Evolutionary conservation across 495 filamentous ascomycete species (phyloP).

Genomic region (Hypoxylon perforatum): DNA sequence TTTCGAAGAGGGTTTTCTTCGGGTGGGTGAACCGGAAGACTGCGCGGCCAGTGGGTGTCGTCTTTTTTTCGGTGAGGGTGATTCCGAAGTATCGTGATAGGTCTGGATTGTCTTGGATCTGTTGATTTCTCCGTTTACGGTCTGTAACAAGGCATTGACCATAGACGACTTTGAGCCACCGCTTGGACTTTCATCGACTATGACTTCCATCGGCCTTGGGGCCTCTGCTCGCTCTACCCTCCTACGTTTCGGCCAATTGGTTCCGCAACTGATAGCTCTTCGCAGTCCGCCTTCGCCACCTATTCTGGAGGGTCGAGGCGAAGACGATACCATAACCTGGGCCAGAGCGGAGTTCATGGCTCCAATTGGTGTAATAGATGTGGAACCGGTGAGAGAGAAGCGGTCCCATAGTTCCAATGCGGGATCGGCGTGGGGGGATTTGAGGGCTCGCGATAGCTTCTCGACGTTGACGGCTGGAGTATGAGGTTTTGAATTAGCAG

Average conservation of each 20-base stretch:
- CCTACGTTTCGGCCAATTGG: constrained; percentile 71
- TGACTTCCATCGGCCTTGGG: constrained; percentile 19
- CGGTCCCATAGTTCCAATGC: constrained; percentile 88
- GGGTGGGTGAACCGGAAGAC: constrained; percentile 27
- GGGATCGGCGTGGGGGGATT: constrained; percentile 84
- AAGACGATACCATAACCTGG: constrained; percentile 74
- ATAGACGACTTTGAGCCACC: constrained; percentile 61
- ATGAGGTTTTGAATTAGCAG: constrained; percentile 49
- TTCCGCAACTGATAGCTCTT: constrained; percentile 79
- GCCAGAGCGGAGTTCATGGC: constrained; percentile 63
- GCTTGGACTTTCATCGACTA: constrained; percentile 34
- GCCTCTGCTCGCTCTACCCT: constrained; percentile 52
- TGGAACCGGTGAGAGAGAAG: constrained; percentile 62
- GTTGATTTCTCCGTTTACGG: constrained; percentile 53
- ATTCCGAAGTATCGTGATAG: constrained; percentile 34
- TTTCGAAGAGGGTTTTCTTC: constrained; percentile 28
- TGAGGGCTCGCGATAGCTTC: constrained; percentile 66
- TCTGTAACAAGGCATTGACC: constrained; percentile 56
- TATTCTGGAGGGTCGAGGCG: constrained; percentile 68
- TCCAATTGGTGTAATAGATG: constrained; percentile 48
- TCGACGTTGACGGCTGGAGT: constrained; percentile 57
- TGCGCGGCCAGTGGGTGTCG: constrained; percentile 25
- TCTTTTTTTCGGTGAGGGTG: constrained; percentile 47
- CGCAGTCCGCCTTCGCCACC: constrained; percentile 64
- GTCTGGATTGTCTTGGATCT: constrained; percentile 43